Conservation (phyloP, 2,329 filamentous ascomycete genomes). For the Teratosphaeria viscida region DNA sequence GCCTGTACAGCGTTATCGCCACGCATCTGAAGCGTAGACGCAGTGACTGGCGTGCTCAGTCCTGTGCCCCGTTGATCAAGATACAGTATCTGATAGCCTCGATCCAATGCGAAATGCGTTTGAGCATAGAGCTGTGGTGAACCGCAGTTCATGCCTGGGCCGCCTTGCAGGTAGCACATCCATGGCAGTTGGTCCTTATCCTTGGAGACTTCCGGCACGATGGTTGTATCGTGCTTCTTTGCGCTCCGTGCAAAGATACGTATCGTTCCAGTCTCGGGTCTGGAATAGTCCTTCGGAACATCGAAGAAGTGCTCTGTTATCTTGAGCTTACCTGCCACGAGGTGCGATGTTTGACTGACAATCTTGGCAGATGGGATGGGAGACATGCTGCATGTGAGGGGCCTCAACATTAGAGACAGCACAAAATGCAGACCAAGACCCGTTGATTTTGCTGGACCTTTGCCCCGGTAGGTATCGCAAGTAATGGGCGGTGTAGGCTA, state of each 20-base stretch:
- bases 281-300: conserved; percentile 67
- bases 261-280: conserved; percentile 51
- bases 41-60: conserved; percentile 68
- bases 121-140: conserved; percentile 64
- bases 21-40: conserved; percentile 56
- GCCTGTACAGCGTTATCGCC: conserved; percentile 59
- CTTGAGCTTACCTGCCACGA: conserved; percentile 56
- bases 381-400: conserved; percentile 18
- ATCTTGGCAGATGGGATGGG: conserved; percentile 36
- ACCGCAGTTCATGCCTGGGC: conserved; percentile 68
- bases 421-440: not conserved
- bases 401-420: not conserved
- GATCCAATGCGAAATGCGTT: conserved; percentile 60
- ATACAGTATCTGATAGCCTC: conserved; percentile 72
- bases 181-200: conserved; percentile 45
- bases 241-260: conserved; percentile 70
- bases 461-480: not conserved
- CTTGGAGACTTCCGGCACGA: conserved; percentile 34
- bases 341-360: conserved; percentile 34
- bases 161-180: conserved; percentile 70
- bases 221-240: conserved; percentile 52
- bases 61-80: conserved; percentile 91
- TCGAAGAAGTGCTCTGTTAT: conserved; percentile 79
- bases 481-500: not conserved
- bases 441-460: not conserved